A percentile compares a stretch with the other conserved stretches of the same genome.
These are phyloP conservation scores for Talaromyces sp. DNA, from an alignment of 2,329 filamentous ascomycete species.

Conservation along the genomic window DNA sequence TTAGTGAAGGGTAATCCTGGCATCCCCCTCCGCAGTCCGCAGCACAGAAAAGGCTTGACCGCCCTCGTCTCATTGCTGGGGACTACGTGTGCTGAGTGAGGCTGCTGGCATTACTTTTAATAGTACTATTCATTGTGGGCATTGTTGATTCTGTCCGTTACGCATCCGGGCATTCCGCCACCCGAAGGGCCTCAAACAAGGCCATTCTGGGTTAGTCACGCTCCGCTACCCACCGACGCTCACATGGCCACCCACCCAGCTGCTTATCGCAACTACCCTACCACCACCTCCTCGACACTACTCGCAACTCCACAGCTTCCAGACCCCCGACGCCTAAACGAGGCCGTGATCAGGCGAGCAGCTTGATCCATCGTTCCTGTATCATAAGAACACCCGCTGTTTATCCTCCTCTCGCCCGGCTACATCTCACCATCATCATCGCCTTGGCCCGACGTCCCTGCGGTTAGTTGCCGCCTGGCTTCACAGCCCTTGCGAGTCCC, in stretches of 20 bases:
- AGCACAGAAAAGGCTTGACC: background rate
- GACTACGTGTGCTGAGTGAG: background rate
- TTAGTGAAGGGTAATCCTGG: background rate
- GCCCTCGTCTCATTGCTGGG: background rate
- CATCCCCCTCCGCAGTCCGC: background rate
- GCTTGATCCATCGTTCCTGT: background rate
- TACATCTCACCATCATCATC: background rate
- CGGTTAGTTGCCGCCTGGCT: background rate
- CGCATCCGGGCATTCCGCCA: constrained; percentile 17
- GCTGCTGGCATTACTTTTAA: background rate
- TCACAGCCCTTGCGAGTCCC: background rate
- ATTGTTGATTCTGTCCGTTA: background rate
- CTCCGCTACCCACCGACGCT: constrained; percentile 13
- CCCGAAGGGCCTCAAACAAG: constrained; percentile 15
- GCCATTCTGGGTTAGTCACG: constrained; percentile 10
- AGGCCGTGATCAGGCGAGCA: background rate
- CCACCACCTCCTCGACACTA: background rate
- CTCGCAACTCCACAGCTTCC: background rate
- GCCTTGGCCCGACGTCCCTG: background rate
- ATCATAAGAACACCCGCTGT: background rate
- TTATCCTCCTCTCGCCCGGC: background rate
- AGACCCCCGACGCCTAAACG: background rate
- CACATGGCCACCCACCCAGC: constrained; percentile 24
- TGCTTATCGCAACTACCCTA: constrained; percentile 14
- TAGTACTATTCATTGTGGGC: background rate